Base-by-base conservation (phyloP, 345 rosid species). In the Pelargonium nanum region DNA sequence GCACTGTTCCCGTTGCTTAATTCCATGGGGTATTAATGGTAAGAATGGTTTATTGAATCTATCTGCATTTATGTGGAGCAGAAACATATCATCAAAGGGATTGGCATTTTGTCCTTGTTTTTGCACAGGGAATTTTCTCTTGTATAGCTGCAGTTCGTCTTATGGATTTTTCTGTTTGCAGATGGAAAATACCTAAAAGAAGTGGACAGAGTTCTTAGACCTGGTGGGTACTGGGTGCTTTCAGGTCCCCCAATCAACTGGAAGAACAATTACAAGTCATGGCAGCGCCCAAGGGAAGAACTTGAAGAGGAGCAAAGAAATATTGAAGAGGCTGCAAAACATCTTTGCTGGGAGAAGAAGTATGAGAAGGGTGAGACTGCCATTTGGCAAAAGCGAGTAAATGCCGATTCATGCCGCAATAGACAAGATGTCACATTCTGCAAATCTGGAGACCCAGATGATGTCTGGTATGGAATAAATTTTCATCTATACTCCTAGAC, bases 1-100 rank as follows among this genome's bases (percentile, higher is more conserved):
- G 34, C 92, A 83, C 34, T 85, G 92, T 79, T 85, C 89, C 64
- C 86, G 92, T 30, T 85, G 92, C 72, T 85, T 85, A 53, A 81
- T 85, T 58, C 92, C 92, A 0, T 85, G 92, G 92, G 71, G 45
- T 10, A 34, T 34, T 10, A 34, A 34, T 34, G 45, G 45, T 34
- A 34, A 34, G 45, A 34, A 15, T 34, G 12, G 6, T 9, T 5
- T 9, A 34, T 34, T 10, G 45, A 10, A 34, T 34, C 1, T 5
- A 34, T 34, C 45, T 34, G n/a, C n/a, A n/a, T n/a, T n/a, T n/a
- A n/a, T n/a, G n/a, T n/a, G n/a, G n/a, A n/a, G n/a, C n/a, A n/a
- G n/a, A n/a, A n/a, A n/a, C n/a, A n/a, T n/a, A n/a, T n/a, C n/a
- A n/a, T n/a, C n/a, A n/a, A n/a, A n/a, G n/a, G n/a, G n/a, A n/a